These are phyloP conservation scores for Zasmidium angulare DNA, from an alignment of 2,329 filamentous ascomycete species.

Conservation along the genomic window DNA sequence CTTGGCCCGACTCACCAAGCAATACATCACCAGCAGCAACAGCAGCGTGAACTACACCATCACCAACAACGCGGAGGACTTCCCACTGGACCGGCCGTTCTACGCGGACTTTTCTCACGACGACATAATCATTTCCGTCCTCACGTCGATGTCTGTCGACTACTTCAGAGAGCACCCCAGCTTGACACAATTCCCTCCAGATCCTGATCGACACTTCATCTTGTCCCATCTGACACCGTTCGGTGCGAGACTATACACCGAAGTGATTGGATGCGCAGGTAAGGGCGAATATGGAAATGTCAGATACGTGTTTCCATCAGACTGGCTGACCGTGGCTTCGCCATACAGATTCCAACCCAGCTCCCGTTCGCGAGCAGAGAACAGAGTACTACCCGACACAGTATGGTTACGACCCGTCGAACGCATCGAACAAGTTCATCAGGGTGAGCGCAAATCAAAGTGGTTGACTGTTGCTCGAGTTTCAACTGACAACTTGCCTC, in stretches of 20 bases:
- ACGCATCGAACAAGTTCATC: slow-evolving; percentile 48
- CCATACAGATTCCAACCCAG: slow-evolving; percentile 36
- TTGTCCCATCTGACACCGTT: slow-evolving; percentile 56
- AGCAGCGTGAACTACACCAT: slow-evolving; percentile 54
- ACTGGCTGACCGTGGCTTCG: too few relatives aligned
- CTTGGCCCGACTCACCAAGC: slow-evolving; percentile 48
- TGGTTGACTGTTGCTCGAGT: background rate
- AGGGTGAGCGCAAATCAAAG: slow-evolving; percentile 26
- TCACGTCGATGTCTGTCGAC: slow-evolving; percentile 55
- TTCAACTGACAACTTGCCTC: background rate
- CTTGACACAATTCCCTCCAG: slow-evolving; percentile 44
- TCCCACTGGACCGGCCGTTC: slow-evolving; percentile 51
- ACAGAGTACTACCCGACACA: slow-evolving; percentile 45
- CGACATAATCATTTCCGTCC: slow-evolving; percentile 51
- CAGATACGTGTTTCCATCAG: too few relatives aligned
- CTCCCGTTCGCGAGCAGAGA: slow-evolving; percentile 39
- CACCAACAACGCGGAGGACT: slow-evolving; percentile 46
- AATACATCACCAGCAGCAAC: slow-evolving; percentile 50
- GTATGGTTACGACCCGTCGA: slow-evolving; percentile 47
- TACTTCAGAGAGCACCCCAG: slow-evolving; percentile 53
- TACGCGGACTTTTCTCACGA: slow-evolving; percentile 57
- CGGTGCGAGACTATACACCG: slow-evolving; percentile 55
- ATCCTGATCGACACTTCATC: slow-evolving; percentile 48
- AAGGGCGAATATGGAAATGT: too few relatives aligned
- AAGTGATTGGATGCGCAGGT: slow-evolving; percentile 53